Base-by-base conservation (phyloP, 2,329 filamentous ascomycete species). In the Arachnomyces sp. region DNA sequence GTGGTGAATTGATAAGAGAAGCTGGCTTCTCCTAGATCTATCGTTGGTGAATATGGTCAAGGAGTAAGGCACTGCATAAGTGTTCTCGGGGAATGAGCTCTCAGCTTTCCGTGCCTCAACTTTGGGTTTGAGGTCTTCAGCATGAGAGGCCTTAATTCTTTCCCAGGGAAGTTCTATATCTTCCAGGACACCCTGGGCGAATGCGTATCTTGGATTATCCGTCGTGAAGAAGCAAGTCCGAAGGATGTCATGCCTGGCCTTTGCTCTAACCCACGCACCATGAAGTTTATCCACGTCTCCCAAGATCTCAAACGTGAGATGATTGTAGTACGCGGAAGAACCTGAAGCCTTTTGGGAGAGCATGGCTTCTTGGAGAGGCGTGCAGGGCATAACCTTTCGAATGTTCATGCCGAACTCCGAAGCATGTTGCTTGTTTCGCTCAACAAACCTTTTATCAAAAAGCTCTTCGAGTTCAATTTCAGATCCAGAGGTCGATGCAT, bases 331-430 rank as follows among this genome's bases (percentile, higher is more conserved):
- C 2, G 78, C 70, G 1, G 63, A 61, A 8, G 65, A 58, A 2
- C 46, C 67, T 51, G 63, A 63, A 3, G 58, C 49, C 17, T 63
- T 63, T 7, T 77, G 74, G 2, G 79, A 81, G 0, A 94, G 68
- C 87, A 94, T 94, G 1, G 82, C 83, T 64, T 93, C 84, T 58
- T 95, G 89, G 0, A 95, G 65, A 1, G 88, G 84, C 1, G 87
- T 93, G 55, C 89, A 94, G 1, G 88, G 88, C 4, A 89, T 63
- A 7, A 94, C 69, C 1, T 65, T 68, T 20, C 73, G 61, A 2
- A 83, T 65, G 0, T 49, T 33, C 3, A 59, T 56, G 0, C 58
- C 57, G 2, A 58, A 44, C 3, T 43, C 12, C 3, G 48, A 33
- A 40, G 74, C 65, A 0, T 49, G 51, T 4, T 55, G 40, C 17